Conservation (phyloP, 345 rosid species). For the Angophora floribunda region DNA sequence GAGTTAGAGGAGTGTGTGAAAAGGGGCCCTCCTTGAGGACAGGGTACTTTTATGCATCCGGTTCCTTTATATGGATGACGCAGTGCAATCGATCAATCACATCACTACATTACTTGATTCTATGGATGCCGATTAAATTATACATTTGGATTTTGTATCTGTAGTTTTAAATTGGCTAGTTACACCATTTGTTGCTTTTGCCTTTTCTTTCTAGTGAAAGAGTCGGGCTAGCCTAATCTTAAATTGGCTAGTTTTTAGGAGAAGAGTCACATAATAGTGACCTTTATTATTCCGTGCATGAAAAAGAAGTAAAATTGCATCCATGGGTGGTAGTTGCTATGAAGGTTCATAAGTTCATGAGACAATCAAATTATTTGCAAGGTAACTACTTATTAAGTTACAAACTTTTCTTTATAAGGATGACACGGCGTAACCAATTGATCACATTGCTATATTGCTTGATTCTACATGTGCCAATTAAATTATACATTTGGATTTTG, state of each 20-base stretch:
- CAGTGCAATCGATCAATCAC: rapidly evolving
- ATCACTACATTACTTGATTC: background rate
- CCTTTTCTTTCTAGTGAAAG: background rate
- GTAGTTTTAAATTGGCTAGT: background rate
- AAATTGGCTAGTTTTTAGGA: too few species aligned
- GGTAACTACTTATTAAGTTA: too few species aligned
- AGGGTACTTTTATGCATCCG: background rate
- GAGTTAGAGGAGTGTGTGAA: background rate
- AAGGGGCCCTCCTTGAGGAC: background rate
- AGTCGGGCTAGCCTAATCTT: rapidly evolving
- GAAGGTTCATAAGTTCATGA: too few species aligned
- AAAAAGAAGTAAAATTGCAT: too few species aligned
- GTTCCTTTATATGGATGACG: background rate
- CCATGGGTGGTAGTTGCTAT: too few species aligned
- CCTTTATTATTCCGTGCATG: too few species aligned
- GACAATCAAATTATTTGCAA: too few species aligned
- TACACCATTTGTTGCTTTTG: background rate
- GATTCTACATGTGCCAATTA: background rate
- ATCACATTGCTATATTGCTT: background rate
- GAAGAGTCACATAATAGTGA: too few species aligned
- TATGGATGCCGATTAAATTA: background rate
- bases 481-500: background rate
- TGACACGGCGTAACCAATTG: rapidly evolving
- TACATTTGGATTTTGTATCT: background rate
- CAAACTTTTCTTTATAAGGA: background rate